Conservation (phyloP, 2,329 filamentous ascomycete genomes). For the Amphichorda felina region DNA sequence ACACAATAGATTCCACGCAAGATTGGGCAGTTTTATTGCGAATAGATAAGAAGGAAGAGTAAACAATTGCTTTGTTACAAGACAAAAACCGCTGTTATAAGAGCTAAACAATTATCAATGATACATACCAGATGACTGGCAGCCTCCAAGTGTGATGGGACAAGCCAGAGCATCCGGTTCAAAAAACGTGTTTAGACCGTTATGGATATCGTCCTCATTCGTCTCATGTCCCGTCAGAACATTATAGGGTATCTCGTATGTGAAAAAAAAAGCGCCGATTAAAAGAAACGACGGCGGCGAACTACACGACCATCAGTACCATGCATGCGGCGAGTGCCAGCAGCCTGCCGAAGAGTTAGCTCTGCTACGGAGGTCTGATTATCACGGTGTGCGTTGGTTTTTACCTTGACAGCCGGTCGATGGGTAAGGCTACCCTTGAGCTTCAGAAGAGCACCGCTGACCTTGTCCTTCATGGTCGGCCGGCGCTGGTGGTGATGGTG, state of each 20-base stretch:
- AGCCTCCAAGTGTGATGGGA: no score
- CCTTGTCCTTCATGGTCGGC: slow-evolving; percentile 61
- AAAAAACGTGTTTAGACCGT: no score
- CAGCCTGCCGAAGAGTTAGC: slow-evolving; percentile 37
- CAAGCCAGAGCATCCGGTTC: no score
- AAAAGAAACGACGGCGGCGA: slow-evolving; percentile 15
- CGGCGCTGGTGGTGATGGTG: slow-evolving; percentile 51
- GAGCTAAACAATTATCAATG: no score
- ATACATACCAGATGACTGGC: no score
- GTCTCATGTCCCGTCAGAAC: background rate
- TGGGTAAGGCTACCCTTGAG: slow-evolving; percentile 58
- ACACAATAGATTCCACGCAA: no score
- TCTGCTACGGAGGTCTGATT: no score
- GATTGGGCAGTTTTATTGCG: no score
- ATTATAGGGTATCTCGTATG: slow-evolving; percentile 11
- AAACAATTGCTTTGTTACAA: no score
- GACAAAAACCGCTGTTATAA: no score
- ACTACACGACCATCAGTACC: slow-evolving; percentile 59
- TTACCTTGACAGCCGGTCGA: slow-evolving; percentile 60
- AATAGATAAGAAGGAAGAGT: no score
- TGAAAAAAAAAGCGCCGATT: slow-evolving; percentile 4
- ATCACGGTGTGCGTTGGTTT: no score
- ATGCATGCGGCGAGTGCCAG: slow-evolving; percentile 61
- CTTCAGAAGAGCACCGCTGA: slow-evolving; percentile 64
- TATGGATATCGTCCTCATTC: background rate